Percentiles rank a stretch among this genome's conserved stretches.
Conservation (phyloP, 345 rosid species). For the Gossypium rotundifolium region DNA sequence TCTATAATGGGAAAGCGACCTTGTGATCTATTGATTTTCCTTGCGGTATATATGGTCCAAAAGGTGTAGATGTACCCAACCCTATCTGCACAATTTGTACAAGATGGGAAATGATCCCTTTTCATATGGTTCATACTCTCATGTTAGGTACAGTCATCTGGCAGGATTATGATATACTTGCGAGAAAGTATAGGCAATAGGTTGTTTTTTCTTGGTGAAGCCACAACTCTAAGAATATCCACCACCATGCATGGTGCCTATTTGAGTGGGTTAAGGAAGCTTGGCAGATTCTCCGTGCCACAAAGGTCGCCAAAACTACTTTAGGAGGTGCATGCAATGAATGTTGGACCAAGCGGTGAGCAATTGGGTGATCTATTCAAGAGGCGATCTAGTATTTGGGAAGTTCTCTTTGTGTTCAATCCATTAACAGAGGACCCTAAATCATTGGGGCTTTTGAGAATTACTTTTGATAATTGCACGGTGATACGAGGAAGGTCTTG, state of each 20-base stretch:
- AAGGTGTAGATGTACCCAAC: conserved; percentile 76
- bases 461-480: conserved; percentile 40
- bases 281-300: conserved; percentile 47
- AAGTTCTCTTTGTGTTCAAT: conserved; percentile 51
- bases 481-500: conserved; percentile 19
- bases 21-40: conserved; percentile 10
- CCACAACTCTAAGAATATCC: conserved; percentile 93
- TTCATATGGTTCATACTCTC: conserved; percentile 85
- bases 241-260: conserved; percentile 96
- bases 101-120: conserved; percentile 86
- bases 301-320: conserved; percentile 23
- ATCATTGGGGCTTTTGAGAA: conserved; percentile 61
- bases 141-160: conserved; percentile 85
- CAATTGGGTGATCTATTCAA: conserved; percentile 56
- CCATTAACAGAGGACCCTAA: conserved; percentile 48
- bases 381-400: conserved; percentile 56
- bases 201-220: conserved; percentile 94
- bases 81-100: conserved; percentile 91
- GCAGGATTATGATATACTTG: conserved; percentile 76
- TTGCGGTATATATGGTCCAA: conserved; percentile 76
- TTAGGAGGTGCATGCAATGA: conserved; percentile 42
- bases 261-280: conserved; percentile 96
- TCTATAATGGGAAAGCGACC: background rate
- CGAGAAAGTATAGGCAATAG: conserved; percentile 64
- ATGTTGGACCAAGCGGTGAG: conserved; percentile 38